phyloP scores from a whole-genome alignment of 371 early-diverging fungal species.

The Nematocida major region DNA sequence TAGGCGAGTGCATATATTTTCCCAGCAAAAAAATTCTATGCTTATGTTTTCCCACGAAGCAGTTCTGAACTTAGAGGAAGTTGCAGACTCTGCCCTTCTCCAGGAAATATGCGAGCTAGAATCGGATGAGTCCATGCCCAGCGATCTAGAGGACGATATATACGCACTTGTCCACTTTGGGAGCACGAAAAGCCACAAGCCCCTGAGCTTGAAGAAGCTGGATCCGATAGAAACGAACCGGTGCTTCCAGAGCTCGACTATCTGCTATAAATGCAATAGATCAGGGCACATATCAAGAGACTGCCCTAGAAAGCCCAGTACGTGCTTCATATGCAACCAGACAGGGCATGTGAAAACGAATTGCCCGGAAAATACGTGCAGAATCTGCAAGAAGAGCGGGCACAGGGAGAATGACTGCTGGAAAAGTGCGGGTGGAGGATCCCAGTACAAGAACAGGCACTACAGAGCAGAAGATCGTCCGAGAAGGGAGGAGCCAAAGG shows the following conservation, averaged over 20 bases:
- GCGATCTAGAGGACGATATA: constrained; percentile 22
- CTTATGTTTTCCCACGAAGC: constrained; percentile 10
- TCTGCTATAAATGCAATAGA: constrained; percentile 42
- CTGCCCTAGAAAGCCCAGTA: neutral
- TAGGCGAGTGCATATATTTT: neutral
- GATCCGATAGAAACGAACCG: constrained; percentile 23
- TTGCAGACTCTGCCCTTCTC: constrained; percentile 16
- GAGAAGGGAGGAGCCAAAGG: too few species aligned
- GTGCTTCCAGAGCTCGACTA: constrained; percentile 23
- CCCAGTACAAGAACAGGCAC: too few species aligned
- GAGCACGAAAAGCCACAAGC: constrained; percentile 2
- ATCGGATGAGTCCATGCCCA: constrained; percentile 4
- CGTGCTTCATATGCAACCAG: constrained; percentile 16
- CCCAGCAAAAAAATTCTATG: constrained; percentile 23
- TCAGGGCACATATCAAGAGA: constrained; percentile 28
- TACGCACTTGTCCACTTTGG: constrained; percentile 48
- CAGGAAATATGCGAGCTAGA: neutral
- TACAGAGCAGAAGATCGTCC: too few species aligned
- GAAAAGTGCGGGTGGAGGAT: too few species aligned
- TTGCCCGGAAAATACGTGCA: constrained; percentile 25
- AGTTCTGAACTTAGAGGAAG: neutral
- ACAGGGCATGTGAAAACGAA: constrained; percentile 6
- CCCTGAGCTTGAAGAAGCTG: constrained; percentile 1
- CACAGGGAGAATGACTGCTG: constrained; percentile 30
- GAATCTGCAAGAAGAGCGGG: constrained; percentile 17